phyloP scores from a whole-genome alignment of 1,139 yeast species.

The Candida frijolesensis region DNA sequence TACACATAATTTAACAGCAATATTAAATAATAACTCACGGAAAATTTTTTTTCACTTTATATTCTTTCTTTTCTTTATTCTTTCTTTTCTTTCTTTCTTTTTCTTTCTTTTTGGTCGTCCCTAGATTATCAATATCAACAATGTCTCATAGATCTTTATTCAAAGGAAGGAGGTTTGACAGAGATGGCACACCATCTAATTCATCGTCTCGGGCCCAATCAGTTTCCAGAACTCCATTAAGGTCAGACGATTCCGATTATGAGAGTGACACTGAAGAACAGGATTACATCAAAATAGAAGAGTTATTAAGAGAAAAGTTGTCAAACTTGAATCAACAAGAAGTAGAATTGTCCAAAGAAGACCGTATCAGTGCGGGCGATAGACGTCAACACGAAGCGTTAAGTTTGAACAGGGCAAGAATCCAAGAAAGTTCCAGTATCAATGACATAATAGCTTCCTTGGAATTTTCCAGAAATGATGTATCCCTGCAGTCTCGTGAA shows the following conservation, averaged over 20 bases:
- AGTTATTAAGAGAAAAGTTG: slow-evolving; percentile 39
- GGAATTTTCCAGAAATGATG: slow-evolving; percentile 42
- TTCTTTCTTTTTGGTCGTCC: neutral
- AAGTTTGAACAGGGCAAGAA: slow-evolving; percentile 36
- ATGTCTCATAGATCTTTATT: slow-evolving; percentile 16
- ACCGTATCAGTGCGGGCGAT: slow-evolving; percentile 21
- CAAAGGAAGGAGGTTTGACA: slow-evolving; percentile 15
- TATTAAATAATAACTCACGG: neutral
- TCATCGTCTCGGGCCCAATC: slow-evolving; percentile 41
- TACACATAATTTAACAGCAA: neutral
- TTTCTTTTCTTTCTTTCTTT: neutral
- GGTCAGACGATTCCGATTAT: slow-evolving; percentile 34
- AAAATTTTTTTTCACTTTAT: neutral
- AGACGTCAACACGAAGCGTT: slow-evolving; percentile 35
- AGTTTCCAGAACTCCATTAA: slow-evolving; percentile 43
- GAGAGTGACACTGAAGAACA: slow-evolving; percentile 47
- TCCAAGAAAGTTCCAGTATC: slow-evolving; percentile 41
- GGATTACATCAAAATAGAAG: slow-evolving; percentile 43
- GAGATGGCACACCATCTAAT: slow-evolving; percentile 24
- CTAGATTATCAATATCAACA: neutral
- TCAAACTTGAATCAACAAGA: slow-evolving; percentile 32
- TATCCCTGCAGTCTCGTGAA: slow-evolving; percentile 53
- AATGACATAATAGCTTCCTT: slow-evolving; percentile 45
- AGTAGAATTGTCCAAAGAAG: slow-evolving; percentile 18
- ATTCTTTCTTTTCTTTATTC: too few relatives aligned